Percentiles rank a stretch among this genome's conserved stretches.
These are phyloP conservation scores for Tetrastigma voinierianum DNA, from an alignment of 164 flowering plant genomes.

Conservation along the genomic window DNA sequence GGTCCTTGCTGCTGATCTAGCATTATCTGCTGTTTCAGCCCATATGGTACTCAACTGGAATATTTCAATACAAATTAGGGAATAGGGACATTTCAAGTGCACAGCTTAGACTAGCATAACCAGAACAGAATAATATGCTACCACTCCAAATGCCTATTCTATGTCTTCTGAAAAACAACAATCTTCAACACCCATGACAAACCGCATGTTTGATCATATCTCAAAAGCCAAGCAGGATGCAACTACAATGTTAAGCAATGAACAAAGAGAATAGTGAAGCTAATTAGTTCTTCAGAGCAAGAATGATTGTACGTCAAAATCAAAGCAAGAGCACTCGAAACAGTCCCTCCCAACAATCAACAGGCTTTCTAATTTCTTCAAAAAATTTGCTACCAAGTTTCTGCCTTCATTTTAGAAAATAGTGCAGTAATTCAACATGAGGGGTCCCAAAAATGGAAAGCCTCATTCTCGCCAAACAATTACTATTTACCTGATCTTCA, in stretches of 20 bases:
- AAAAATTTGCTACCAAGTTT: no score
- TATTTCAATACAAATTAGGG: not conserved
- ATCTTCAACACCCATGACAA: not conserved
- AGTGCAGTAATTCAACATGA: no score
- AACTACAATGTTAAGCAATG: not conserved
- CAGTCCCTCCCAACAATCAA: no score
- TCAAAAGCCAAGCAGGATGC: not conserved
- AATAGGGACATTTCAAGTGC: no score
- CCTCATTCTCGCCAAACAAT: no score
- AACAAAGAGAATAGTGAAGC: not conserved
- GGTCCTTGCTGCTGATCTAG: conserved; percentile 82
- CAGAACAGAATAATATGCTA: not conserved
- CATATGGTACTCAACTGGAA: conserved; percentile 93
- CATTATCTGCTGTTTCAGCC: conserved; percentile 93
- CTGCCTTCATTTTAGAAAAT: no score
- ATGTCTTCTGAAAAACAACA: not conserved
- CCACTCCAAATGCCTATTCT: not conserved
- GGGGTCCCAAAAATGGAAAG: no score
- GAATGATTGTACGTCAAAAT: not conserved
- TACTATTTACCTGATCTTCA: conserved; percentile 54
- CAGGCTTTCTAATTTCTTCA: no score
- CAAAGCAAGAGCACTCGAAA: no score
- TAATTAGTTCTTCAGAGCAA: not conserved
- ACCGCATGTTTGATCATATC: not conserved
- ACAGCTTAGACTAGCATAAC: not conserved